Conservation (phyloP, 2,329 filamentous ascomycete species). For the Gnomoniopsis sp. region DNA sequence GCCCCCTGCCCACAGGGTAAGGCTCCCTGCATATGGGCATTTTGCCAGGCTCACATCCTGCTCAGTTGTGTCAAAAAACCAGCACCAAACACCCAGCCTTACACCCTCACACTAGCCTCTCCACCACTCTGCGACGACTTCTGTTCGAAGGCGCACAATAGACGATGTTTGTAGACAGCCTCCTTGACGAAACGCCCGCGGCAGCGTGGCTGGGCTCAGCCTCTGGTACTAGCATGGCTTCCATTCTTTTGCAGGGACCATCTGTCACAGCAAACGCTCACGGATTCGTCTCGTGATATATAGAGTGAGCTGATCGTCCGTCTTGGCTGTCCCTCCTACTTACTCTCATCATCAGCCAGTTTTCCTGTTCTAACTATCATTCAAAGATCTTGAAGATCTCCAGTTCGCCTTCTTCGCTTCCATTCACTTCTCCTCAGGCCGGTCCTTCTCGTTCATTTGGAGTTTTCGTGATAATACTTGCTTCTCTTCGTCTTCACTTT, state of each 20-base stretch:
- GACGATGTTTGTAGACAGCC: slow-evolving; percentile 5
- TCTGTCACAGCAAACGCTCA: background rate
- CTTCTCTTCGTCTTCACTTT: slow-evolving; percentile 21
- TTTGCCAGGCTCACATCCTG: slow-evolving; percentile 6
- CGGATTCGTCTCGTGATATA: slow-evolving; percentile 3
- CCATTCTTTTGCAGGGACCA: background rate
- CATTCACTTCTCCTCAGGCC: slow-evolving; percentile 18
- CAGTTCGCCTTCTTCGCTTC: slow-evolving; percentile 9
- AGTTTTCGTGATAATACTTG: slow-evolving; percentile 20
- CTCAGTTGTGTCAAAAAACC: slow-evolving; percentile 1
- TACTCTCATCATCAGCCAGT: slow-evolving; percentile 11
- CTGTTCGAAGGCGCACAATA: slow-evolving; percentile 13
- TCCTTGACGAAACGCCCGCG: slow-evolving; percentile 14
- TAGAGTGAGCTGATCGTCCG: slow-evolving; percentile 4
- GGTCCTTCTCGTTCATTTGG: slow-evolving; percentile 19
- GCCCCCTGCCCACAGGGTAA: background rate
- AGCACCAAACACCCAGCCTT: slow-evolving; percentile 2
- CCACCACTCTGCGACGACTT: slow-evolving; percentile 15
- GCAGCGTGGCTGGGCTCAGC: slow-evolving; percentile 6
- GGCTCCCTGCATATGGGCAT: background rate
- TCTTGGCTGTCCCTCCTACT: slow-evolving; percentile 2
- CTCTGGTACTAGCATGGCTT: background rate
- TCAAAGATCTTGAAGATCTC: slow-evolving; percentile 17
- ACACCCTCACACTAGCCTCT: slow-evolving; percentile 2
- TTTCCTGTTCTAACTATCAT: slow-evolving; percentile 11